Evolutionary conservation across 108 stramenopile genomes (phyloP), one percentile per base, ranked within the genome.

Genomic region (Aureococcus anophagefferens): DNA sequence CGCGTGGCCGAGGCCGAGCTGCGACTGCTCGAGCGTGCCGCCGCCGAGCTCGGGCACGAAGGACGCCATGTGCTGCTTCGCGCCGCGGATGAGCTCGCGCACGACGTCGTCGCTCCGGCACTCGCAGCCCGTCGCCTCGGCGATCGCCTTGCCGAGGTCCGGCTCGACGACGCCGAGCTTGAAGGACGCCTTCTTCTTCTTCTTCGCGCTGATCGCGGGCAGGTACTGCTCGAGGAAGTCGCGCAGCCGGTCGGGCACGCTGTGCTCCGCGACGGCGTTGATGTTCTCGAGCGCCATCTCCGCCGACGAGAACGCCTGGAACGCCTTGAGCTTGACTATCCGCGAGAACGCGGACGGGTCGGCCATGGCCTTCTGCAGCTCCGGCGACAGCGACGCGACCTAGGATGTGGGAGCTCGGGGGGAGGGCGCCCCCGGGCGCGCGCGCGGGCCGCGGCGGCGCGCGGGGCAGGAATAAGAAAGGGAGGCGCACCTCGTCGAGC

Each of bases 1-100:
- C 62, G 92, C 89, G 84, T 99, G 98, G 30, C 96, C 98, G 34
- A 99, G 81, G 74, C 98, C 98, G 18, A 99, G 89, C 80, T 99
- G 96, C 18, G 98, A 93, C 79, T 97, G 93, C 78, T 94, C 94
- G 36, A 88, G 77, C 28, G 92, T 87, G 18, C 95, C 96, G 32
- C 84, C 84, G 64, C 85, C 92, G 68, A 99, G 78, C 66, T 91
- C 95, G 76, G 95, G 96, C 65, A 99, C 93, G 65, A 86, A 93
- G 18, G 84, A 89, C 35, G 87, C 73, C 65, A 99, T 77, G 81
- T 99, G 98, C 33, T 90, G 66, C 21, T 96, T 89, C 67, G 93
- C 91, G 16, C 98, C 98, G 28, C 98, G 78, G 1, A 91, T 44
- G 68, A 99, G 81, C 79, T 98, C 97, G 35, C 91, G 89, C 25